Evolutionary conservation across 75 land plant species (phyloP).

Genomic region (Cunninghamia lanceolata): DNA sequence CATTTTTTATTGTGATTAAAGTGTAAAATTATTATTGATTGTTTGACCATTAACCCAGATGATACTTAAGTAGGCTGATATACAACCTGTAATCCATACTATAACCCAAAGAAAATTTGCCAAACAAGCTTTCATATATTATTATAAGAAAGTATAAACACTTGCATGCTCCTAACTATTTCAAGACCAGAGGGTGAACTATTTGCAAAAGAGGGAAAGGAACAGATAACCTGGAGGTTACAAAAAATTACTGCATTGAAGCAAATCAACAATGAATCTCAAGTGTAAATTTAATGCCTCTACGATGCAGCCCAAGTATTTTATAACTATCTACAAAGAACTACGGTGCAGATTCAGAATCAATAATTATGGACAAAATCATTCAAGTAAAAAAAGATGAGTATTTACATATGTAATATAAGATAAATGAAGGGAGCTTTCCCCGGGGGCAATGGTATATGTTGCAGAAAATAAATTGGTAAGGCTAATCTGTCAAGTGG

Average conservation of each 20-base stretch:
- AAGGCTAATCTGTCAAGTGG: background rate
- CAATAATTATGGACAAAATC: background rate
- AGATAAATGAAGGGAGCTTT: background rate
- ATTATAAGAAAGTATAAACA: background rate
- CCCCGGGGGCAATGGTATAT: background rate
- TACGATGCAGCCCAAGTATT: background rate
- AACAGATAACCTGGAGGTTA: background rate
- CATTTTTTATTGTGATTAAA: no score
- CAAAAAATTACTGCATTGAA: background rate
- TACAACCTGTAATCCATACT: background rate
- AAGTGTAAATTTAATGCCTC: background rate
- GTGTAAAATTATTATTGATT: no score
- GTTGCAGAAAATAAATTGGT: background rate
- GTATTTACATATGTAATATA: background rate
- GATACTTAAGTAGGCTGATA: no score
- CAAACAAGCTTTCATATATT: background rate
- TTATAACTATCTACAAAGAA: background rate
- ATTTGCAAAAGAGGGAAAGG: background rate
- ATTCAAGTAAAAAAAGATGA: background rate
- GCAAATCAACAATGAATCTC: background rate
- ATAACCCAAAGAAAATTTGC: background rate
- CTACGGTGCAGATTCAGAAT: background rate
- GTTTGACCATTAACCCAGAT: no score
- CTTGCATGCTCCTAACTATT: background rate
- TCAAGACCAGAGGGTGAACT: background rate